A percentile compares a stretch with the other conserved stretches of the same genome.
Evolutionary conservation across 306 rosid genomes (phyloP).

Genomic region (Pyrus pyrifolia): DNA sequence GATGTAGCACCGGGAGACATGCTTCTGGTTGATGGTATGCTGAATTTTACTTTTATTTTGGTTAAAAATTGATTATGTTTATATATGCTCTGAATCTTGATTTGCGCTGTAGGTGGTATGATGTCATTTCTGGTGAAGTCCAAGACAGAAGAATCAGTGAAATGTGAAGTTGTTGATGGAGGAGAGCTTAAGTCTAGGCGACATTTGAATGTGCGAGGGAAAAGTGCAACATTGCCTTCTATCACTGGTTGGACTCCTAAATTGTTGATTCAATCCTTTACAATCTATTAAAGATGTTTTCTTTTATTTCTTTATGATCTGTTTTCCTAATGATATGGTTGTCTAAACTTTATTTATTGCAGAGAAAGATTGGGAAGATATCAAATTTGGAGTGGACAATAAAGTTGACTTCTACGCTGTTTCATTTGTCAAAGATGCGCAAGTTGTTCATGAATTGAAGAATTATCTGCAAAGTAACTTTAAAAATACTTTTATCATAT

Average conservation of each 20-base stretch:
- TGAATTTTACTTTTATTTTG: background rate
- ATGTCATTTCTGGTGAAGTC: constrained; percentile 82
- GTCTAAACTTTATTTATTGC: constrained; percentile 37
- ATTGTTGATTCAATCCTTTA: constrained; percentile 4
- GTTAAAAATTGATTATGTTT: background rate
- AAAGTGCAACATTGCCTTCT: constrained; percentile 97
- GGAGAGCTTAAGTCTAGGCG: constrained; percentile 96
- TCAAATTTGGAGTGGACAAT: constrained; percentile 96
- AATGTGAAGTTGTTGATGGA: constrained; percentile 95
- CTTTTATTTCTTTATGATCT: background rate
- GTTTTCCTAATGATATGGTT: constrained; percentile 3
- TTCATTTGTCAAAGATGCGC: constrained; percentile 93
- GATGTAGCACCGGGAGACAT: constrained; percentile 84
- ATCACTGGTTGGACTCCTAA: constrained; percentile 68
- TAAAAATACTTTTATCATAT: background rate
- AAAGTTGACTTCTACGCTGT: constrained; percentile 98
- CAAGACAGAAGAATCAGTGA: constrained; percentile 75
- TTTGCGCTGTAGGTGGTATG: constrained; percentile 75
- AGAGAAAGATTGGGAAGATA: constrained; percentile 99
- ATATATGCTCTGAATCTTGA: constrained; percentile 22
- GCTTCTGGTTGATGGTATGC: constrained; percentile 85
- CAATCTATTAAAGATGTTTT: background rate
- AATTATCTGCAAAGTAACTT: constrained; percentile 71
- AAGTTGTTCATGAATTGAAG: constrained; percentile 91
- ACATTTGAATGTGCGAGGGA: constrained; percentile 93